Conservation (phyloP, 495 filamentous ascomycete genomes). For the Cairneyella variabilis region DNA sequence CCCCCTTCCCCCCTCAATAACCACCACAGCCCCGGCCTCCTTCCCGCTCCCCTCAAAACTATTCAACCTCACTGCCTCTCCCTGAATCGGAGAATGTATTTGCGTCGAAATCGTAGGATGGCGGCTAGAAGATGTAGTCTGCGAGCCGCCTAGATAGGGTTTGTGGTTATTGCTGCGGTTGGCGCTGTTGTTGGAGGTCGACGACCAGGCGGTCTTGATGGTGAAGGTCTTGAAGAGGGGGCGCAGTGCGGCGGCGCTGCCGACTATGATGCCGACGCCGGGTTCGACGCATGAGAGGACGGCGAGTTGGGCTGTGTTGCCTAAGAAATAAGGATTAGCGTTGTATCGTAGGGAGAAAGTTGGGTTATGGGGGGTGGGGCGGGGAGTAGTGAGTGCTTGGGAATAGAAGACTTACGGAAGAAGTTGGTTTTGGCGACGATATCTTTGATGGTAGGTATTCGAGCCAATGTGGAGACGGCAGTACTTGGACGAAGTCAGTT, state of each 20-base stretch:
- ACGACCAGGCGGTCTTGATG: background rate
- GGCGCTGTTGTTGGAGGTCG: background rate
- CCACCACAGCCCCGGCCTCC: background rate
- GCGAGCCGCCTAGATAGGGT: background rate
- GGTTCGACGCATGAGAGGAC: conserved; percentile 6
- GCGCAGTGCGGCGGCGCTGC: background rate
- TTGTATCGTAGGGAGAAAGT: no score
- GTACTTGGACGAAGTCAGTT: no score
- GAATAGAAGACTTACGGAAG: background rate
- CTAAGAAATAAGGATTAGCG: background rate
- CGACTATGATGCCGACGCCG: conserved; percentile 1
- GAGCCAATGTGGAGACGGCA: background rate
- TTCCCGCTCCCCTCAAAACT: background rate
- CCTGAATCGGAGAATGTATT: background rate
- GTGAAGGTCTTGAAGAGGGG: background rate
- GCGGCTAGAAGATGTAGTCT: background rate
- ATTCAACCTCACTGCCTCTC: no score
- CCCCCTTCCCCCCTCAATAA: background rate
- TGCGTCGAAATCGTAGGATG: background rate
- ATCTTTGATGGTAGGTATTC: background rate
- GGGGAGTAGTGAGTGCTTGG: background rate
- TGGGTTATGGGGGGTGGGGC: background rate
- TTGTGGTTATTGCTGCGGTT: background rate
- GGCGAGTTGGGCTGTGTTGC: conserved; percentile 6
- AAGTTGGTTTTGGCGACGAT: background rate